Evolutionary conservation across 1,139 yeast genomes (phyloP), one percentile per base, ranked within the genome.

Genomic region (Taphrina populina): DNA sequence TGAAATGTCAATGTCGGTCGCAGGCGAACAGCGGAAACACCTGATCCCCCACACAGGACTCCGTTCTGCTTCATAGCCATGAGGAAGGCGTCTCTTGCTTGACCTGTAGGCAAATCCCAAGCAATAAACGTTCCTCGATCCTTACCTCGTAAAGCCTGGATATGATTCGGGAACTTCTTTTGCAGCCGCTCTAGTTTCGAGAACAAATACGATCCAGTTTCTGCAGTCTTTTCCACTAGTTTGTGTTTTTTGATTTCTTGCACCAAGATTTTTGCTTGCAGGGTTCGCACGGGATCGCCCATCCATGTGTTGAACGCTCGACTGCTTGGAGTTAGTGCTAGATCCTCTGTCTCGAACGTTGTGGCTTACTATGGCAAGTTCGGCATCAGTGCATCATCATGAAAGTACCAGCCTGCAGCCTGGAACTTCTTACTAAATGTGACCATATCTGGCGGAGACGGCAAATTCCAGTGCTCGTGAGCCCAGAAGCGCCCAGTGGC

Each of bases 291-390:
- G 67, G 92, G 88, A 74, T 84, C 95, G 64, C 95, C 95, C 71
- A 90, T 83, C 95, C 95, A 84, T 60, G 95, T 84, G 80, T 84
- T 84, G 77, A 84, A 84, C 75, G 84, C 92, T 70, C 94, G 82
- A 76, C 37, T n/a, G n/a, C n/a, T n/a, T n/a, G n/a, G n/a, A n/a
- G n/a, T n/a, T n/a, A n/a, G n/a, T n/a, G n/a, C n/a, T 37, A 23
- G 27, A 19, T 15, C 19, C 29, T 37, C 17, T 23, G 43, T 33
- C 7, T 33, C 36, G 13, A 8, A 33, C 8, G 13, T 33, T 7
- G 24, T 7, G 24, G 24, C 45, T 26, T 40, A 40, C 35, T 82
- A 84, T 45, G 94, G 80, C 69, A 74, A 66, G 69, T 79, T 76
- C 63, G 95, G 95, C 62, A 83, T 76, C 62, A 85, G 71, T 62